phyloP scores from a whole-genome alignment of 495 filamentous ascomycete genomes.

The Penicillium egyptiacum region DNA sequence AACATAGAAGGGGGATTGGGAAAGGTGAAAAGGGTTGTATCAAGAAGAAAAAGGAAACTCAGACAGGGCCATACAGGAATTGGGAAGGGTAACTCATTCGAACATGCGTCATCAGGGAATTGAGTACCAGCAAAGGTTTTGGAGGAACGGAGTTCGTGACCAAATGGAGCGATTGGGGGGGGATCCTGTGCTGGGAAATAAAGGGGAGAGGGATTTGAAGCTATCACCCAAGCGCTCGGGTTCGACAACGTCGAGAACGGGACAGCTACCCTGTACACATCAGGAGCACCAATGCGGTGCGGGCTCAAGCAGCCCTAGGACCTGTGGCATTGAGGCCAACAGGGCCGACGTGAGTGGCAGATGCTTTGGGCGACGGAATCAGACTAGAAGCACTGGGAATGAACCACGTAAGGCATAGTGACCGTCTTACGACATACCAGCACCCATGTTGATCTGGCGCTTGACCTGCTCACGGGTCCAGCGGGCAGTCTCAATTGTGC shows the following conservation, averaged over 20 bases:
- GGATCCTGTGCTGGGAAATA: slow-evolving; percentile 16
- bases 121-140: slow-evolving; percentile 16
- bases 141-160: slow-evolving; percentile 11
- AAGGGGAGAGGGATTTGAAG: slow-evolving; percentile 16
- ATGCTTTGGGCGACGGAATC: not conserved
- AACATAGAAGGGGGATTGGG: slow-evolving; percentile 25
- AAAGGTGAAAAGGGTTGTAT: slow-evolving; percentile 24
- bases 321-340: not conserved
- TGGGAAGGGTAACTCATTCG: slow-evolving; percentile 23
- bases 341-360: not conserved
- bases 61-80: slow-evolving; percentile 36
- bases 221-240: slow-evolving; percentile 12
- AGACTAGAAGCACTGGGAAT: slow-evolving; percentile 5
- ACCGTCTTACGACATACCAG: slow-evolving; percentile 40
- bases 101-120: slow-evolving; percentile 24
- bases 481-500: slow-evolving; percentile 90
- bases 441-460: slow-evolving; percentile 66
- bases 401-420: slow-evolving; percentile 15
- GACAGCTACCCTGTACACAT: slow-evolving; percentile 4
- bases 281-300: slow-evolving; percentile 1
- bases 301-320: not conserved
- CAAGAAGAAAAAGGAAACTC: slow-evolving; percentile 21
- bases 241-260: not conserved
- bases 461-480: slow-evolving; percentile 98
- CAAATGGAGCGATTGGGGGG: slow-evolving; percentile 11